Base-by-base conservation (phyloP, 139 green algal genomes). In the Chlorella sp. region DNA sequence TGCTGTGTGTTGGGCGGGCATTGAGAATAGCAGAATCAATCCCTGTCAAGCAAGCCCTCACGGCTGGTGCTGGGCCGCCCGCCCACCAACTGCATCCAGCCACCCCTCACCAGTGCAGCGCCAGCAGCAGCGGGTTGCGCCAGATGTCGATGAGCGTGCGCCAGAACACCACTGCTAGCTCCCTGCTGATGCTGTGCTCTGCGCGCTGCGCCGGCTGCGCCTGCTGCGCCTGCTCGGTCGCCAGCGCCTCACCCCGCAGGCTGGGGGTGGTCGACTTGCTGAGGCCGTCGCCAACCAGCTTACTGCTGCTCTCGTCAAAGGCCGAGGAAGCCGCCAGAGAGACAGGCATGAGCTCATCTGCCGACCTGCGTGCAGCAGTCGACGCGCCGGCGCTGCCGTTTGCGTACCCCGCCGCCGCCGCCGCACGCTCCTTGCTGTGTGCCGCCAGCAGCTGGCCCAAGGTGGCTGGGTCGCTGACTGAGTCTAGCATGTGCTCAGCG, bases 131-230 rank as follows among this genome's bases (percentile, higher is more conserved):
- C 1, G 95, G 95, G 89, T 95, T 95, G 56, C 95, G 89, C 36
- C 91, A 23, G 71, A 97, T 90, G 69, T 96, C 92, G 36, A 91
- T 47, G 32, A 89, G n/a, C 16, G 76, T 78, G 30, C 94, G 86
- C 94, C 93, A 96, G 39, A 93, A 89, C 74, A 97, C 87, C 36
- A 95, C 88, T 2, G 89, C 91, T 64, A 95, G 62, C 90, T 96
- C 82, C 4, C 89, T 80, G 51, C 85, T 67, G 16, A 90, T 34
- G 34, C 80, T 71, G 76, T 25, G 60, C 25, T 34, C 60, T 34
- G n/a, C 30, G 30, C 6, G 74, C 26, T 36, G 73, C 62, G 36
- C 63, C 76, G 7, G 74, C 74, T n/a, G n/a, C 56, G 2, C 38
- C 70, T 6, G 34, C 72, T 38, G 21, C 25, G 47, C 25, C 28